Evolutionary conservation across 306 rosid genomes (phyloP).

Genomic region (Arachis hypogaea): DNA sequence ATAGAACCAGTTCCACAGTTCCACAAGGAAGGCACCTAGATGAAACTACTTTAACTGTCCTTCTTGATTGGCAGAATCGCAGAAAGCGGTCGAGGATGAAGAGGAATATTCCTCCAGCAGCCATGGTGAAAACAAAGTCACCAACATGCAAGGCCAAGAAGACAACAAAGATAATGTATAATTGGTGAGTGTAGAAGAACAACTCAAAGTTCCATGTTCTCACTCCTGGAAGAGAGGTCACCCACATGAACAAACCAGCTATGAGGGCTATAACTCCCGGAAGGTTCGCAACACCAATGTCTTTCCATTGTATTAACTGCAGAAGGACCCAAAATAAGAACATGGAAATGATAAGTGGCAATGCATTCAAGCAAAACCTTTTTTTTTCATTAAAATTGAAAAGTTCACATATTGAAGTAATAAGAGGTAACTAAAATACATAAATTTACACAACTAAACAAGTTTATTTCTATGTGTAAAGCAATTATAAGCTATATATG

Average conservation of each 20-base stretch:
- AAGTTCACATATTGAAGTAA: background rate
- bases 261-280: conserved; percentile 80
- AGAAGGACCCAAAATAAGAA: conserved; percentile 24
- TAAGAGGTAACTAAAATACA: background rate
- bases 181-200: conserved; percentile 94
- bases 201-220: conserved; percentile 78
- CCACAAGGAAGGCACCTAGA: conserved; percentile 86
- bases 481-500: background rate
- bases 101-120: conserved; percentile 80
- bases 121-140: conserved; percentile 69
- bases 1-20: conserved; percentile 76
- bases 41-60: conserved; percentile 68
- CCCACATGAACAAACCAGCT: conserved; percentile 93
- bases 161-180: conserved; percentile 71
- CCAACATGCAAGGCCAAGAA: conserved; percentile 89
- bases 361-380: conserved; percentile 15
- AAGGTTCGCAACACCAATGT: conserved; percentile 68
- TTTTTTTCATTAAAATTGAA: background rate
- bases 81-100: conserved; percentile 88
- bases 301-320: conserved; percentile 78
- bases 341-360: conserved; percentile 23
- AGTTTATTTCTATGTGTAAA: background rate
- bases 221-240: conserved; percentile 80
- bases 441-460: too few relatives aligned
- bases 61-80: conserved; percentile 85